Base-by-base conservation (phyloP, 139 green algal genomes). In the Nannochloris sp. region DNA sequence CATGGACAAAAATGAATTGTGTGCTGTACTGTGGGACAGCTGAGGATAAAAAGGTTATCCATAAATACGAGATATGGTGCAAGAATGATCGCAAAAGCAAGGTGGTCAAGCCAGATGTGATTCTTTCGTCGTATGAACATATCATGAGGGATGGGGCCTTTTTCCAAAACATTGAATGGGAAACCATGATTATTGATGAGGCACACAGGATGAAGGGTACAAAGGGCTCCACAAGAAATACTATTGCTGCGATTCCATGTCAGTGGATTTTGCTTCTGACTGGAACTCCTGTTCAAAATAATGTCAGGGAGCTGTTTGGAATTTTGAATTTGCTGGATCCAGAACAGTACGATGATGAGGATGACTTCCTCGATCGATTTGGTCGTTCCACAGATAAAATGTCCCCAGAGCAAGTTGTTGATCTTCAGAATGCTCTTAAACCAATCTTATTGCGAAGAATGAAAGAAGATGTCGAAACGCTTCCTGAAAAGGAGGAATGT, bases 381-480 rank as follows among this genome's bases (percentile, higher is more conserved):
- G 77, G 76, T 23, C 70, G 70, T 26, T 70, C 63, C 12, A 23
- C 37, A 26, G 50, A 46, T 2, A 66, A 71, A 25, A 62, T 66
- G 37, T 62, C 70, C 8, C 71, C 81, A 29, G 78, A 85, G 13
- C 85, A 94, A 72, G 77, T 93, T 45, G 68, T 68, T 8, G 67
- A 53, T 5, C 69, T 90, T 44, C 79, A 94, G 78, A 71, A 69
- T 16, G 73, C 79, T 23, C 79, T 98, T 36, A 62, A 70, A 12
- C 91, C 90, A 2, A 56, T 93, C 13, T 83, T 98, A 66, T 81
- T 98, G 69, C 82, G 92, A 5, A 84, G 92, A 62, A 92, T 96
- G 85, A 98, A 98, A 78, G 91, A 96, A 71, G 92, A 98, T 67
- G 92, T 98, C 62, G 89, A 97, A 81, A 69, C 48, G 17, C 83